Conservation (phyloP, 352 stramenopile species). For the Chrysophaeum taylorii region DNA sequence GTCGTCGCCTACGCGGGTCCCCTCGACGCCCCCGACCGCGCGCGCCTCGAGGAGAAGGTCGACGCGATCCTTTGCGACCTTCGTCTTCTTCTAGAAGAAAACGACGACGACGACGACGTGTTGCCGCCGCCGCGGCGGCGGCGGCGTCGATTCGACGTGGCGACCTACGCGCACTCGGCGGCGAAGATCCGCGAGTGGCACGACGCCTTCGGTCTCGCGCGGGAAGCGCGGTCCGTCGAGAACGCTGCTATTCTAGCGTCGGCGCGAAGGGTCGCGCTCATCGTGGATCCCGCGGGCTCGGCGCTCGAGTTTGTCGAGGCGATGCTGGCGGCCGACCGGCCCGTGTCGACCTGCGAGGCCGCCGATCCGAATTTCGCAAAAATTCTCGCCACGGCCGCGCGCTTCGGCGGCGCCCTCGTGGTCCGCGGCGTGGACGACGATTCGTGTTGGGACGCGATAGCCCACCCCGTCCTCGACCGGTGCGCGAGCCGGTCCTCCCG, state of each 20-base stretch:
- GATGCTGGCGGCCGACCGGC: background rate
- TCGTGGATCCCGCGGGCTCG: constrained; percentile 96
- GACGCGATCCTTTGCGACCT: no score
- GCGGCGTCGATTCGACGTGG: background rate
- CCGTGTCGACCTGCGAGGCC: background rate
- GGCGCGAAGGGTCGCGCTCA: constrained; percentile 91
- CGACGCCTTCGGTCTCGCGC: constrained; percentile 78
- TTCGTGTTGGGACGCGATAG: constrained; percentile 86
- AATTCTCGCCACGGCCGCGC: constrained; percentile 95
- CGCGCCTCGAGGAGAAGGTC: constrained; percentile 85
- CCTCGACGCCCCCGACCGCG: constrained; percentile 93
- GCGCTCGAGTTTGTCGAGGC: constrained; percentile 84
- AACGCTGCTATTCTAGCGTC: constrained; percentile 97
- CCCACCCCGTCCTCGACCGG: constrained; percentile 98
- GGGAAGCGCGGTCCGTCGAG: constrained; percentile 93
- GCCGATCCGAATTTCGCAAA: constrained; percentile 90
- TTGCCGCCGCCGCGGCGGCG: constrained; percentile 71
- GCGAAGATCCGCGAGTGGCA: constrained; percentile 82
- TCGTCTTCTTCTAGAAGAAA: no score
- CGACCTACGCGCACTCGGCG: constrained; percentile 79
- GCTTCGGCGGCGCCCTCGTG: constrained; percentile 95
- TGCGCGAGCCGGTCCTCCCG: constrained; percentile 91
- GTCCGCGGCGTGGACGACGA: constrained; percentile 99
- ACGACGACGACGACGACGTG: constrained; percentile 47
- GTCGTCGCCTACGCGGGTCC: constrained; percentile 98